These are phyloP conservation scores for Amanita pallidorosea DNA, from an alignment of 768 basidiomycete species.

Conservation along the genomic window DNA sequence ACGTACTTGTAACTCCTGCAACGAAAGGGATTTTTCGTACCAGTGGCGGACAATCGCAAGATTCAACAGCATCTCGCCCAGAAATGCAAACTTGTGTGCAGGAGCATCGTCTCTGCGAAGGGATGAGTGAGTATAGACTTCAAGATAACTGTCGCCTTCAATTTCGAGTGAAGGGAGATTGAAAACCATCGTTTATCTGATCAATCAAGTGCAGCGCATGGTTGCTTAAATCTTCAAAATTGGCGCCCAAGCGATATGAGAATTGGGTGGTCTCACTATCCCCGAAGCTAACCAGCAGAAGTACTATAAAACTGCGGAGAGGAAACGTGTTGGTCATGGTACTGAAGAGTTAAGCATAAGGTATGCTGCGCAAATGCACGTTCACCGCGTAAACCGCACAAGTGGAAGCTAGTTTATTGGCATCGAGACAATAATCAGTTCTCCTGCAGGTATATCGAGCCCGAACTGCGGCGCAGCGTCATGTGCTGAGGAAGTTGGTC, in stretches of 20 bases:
- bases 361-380: not conserved
- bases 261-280: not conserved
- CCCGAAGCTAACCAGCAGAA: not conserved
- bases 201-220: no score
- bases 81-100: not conserved
- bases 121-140: not conserved
- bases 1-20: not conserved
- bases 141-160: not conserved
- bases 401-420: not conserved
- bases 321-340: not conserved
- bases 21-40: not conserved
- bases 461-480: no score
- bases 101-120: not conserved
- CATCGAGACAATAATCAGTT: no score
- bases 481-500: no score
- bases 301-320: not conserved
- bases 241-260: not conserved
- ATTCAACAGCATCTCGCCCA: conserved; percentile 1
- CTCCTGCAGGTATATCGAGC: no score
- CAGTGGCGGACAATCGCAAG: conserved; percentile 22
- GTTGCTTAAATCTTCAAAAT: not conserved
- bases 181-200: not conserved
- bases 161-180: not conserved
- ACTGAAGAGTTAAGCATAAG: not conserved
- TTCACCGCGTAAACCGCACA: not conserved